Evolutionary conservation across 2,329 filamentous ascomycete species (phyloP), one percentile per base, ranked within the genome.

Genomic region (Albophoma yamanashiensis): DNA sequence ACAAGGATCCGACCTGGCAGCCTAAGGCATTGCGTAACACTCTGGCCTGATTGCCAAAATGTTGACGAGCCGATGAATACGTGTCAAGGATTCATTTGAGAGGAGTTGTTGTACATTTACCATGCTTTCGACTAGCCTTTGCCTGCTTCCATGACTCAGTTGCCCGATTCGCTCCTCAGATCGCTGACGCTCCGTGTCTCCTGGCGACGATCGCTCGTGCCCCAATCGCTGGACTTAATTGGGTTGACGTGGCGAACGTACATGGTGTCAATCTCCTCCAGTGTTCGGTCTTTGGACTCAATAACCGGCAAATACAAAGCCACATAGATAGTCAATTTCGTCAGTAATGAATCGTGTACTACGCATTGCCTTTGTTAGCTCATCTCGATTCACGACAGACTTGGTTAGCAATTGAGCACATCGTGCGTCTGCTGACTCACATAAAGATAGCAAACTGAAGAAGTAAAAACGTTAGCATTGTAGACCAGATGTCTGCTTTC

Each of bases 241-340:
- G 81, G 79, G 66, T 79, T 80, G 65, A 82, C 78, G 52, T 70
- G 71, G 45, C 75, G 67, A 22, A 80, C 76, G 69, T 92, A 92
- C 88, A 91, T 91, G 61, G 82, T 86, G 72, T 91, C 89, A 60
- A 91, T 86, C 72, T 91, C 88, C 74, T 91, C 89, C 22, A 92
- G 79, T 1, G 82, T 85, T 39, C 87, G 82, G 67, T 87, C 87
- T 73, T 88, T 86, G 62, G 82, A 86, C 75, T 91, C 88, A 67
- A 87, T 86, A 63, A 91, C 80, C 85, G 0, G 86, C 87, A 69
- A 90, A 90, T 45, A 91, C 82, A 61, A 89, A 84, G 39, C 88
- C 88, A 69, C 89, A 89, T 4, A 79, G 78, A 74, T 87, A 90
- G 69, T 86, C 81, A 65, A 91, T 90, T 22, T 80, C 76, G 38